These are phyloP conservation scores for Cadophora malorum DNA, from an alignment of 2,329 filamentous ascomycete species.

Conservation along the genomic window DNA sequence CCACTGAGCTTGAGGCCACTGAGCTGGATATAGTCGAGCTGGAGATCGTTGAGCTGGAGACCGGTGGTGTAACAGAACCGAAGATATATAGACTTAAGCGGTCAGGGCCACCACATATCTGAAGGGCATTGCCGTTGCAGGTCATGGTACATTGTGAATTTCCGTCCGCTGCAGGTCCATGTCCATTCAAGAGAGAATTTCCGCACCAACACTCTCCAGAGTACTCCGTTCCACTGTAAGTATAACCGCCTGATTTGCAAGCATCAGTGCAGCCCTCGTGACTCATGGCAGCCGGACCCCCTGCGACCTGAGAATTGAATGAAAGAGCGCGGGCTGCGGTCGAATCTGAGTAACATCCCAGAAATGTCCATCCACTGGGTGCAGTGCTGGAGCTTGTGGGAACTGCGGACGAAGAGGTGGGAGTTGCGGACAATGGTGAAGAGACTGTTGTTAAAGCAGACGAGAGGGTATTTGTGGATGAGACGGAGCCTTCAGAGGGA, in stretches of 20 bases:
- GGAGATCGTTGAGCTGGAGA: too few species aligned
- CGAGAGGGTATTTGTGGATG: neutral
- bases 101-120: too few species aligned
- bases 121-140: too few species aligned
- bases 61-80: too few species aligned
- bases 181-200: too few species aligned
- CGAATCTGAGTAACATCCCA: neutral
- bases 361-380: neutral
- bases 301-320: neutral
- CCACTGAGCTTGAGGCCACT: too few species aligned
- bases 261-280: slow-evolving; percentile 29
- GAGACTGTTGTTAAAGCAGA: neutral
- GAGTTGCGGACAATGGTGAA: neutral
- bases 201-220: slow-evolving; percentile 28
- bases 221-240: slow-evolving; percentile 32
- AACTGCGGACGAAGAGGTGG: neutral
- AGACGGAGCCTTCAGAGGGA: neutral
- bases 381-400: neutral
- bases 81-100: too few species aligned
- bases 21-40: too few species aligned
- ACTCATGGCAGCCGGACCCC: slow-evolving; percentile 28
- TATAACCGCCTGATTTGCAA: slow-evolving; percentile 27
- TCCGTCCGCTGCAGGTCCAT: too few species aligned
- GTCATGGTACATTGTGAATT: too few species aligned
- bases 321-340: neutral